Evolutionary conservation across 805 yeast genomes (phyloP).

Genomic region (Candida boidinii): DNA sequence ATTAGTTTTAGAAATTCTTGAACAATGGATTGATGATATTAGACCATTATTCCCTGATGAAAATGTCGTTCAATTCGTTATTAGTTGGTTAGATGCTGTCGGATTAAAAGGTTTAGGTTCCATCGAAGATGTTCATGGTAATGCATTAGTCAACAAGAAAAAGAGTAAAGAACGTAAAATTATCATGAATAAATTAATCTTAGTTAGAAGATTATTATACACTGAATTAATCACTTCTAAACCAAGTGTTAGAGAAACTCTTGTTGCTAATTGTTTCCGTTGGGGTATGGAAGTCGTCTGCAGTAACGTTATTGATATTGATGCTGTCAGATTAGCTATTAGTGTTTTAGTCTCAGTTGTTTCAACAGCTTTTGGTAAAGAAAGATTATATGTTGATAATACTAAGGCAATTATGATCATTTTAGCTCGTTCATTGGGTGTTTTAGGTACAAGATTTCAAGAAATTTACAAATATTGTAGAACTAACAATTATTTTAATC

Average conservation of each 20-base stretch:
- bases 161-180: conserved; percentile 47
- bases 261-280: conserved; percentile 38
- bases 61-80: conserved; percentile 32
- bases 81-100: conserved; percentile 41
- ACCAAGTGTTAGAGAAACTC: conserved; percentile 20
- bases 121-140: conserved; percentile 20
- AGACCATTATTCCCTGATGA: conserved; percentile 28
- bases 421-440: conserved; percentile 45
- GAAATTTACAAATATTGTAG: conserved; percentile 43
- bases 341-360: conserved; percentile 47
- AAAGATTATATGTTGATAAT: conserved; percentile 17
- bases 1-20: conserved; percentile 51
- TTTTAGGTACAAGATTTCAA: conserved; percentile 41
- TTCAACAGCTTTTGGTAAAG: conserved; percentile 15
- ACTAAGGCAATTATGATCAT: conserved; percentile 33
- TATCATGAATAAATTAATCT: conserved; percentile 47
- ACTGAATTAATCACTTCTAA: conserved; percentile 25
- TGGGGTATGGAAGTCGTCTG: conserved; percentile 54
- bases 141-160: conserved; percentile 22
- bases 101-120: conserved; percentile 50
- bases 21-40: conserved; percentile 41
- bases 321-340: conserved; percentile 55
- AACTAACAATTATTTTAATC: conserved; percentile 32
- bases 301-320: conserved; percentile 41
- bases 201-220: conserved; percentile 48